Percentiles rank a stretch among this genome's conserved stretches.
Conservation (phyloP, 495 filamentous ascomycete species). For the Aspergillus avenaceus region DNA sequence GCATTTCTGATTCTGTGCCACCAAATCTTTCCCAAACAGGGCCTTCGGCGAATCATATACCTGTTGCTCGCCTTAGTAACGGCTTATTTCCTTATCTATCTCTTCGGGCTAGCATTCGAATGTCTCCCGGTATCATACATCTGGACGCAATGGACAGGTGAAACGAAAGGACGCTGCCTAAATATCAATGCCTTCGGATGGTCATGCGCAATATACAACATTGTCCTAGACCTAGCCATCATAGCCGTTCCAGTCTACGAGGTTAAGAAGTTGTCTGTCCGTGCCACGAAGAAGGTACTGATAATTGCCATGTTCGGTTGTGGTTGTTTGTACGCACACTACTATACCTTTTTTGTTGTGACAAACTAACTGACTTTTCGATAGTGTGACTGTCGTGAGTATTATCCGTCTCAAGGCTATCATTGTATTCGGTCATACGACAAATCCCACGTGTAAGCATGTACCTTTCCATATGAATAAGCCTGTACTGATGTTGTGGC, state of each 20-base stretch:
- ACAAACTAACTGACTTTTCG: background rate
- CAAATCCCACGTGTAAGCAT: slow-evolving; percentile 1
- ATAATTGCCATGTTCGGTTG: background rate
- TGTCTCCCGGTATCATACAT: slow-evolving; percentile 5
- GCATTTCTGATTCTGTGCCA: slow-evolving; percentile 5
- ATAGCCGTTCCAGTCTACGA: background rate
- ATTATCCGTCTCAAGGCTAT: background rate
- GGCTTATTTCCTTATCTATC: background rate
- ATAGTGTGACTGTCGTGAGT: background rate
- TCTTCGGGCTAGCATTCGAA: background rate
- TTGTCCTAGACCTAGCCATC: slow-evolving; percentile 1
- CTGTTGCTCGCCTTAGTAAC: background rate
- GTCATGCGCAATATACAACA: background rate
- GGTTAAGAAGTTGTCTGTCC: background rate
- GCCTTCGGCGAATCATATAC: background rate
- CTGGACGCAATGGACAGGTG: slow-evolving; percentile 6
- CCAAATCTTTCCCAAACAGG: slow-evolving; percentile 3
- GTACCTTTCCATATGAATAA: no score
- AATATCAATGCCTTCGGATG: slow-evolving; percentile 2
- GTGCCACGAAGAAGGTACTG: slow-evolving; percentile 1
- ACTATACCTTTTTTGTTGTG: background rate
- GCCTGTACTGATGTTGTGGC: background rate
- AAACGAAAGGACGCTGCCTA: slow-evolving; percentile 2
- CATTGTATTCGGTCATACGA: background rate
- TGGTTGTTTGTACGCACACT: background rate